Conservation (phyloP, 805 yeast genomes). For the Wickerhamomyces ciferrii region DNA sequence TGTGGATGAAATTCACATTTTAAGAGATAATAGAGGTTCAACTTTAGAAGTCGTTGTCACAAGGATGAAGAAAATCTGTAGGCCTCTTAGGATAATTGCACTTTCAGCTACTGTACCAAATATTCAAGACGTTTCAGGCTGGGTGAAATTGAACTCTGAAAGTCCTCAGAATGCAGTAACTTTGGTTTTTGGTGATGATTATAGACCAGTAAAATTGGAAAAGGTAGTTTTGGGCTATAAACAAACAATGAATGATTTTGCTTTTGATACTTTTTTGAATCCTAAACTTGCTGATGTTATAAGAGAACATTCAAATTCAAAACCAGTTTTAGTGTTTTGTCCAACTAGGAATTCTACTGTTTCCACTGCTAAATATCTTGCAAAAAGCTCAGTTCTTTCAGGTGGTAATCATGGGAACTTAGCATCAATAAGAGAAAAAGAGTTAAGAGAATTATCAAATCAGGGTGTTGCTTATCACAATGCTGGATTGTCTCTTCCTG, state of each 20-base stretch:
- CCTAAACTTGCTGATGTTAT: slow-evolving; percentile 35
- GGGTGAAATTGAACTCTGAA: slow-evolving; percentile 30
- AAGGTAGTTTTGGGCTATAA: slow-evolving; percentile 39
- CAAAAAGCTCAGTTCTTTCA: slow-evolving; percentile 9
- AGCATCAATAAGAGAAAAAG: slow-evolving; percentile 20
- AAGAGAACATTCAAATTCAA: slow-evolving; percentile 29
- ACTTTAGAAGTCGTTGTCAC: slow-evolving; percentile 42
- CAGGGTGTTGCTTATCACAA: slow-evolving; percentile 51
- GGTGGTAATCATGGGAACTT: not conserved
- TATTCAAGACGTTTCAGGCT: slow-evolving; percentile 38
- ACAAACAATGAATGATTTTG: slow-evolving; percentile 37
- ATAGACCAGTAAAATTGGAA: slow-evolving; percentile 37
- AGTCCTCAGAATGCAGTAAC: slow-evolving; percentile 26
- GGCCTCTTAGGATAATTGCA: slow-evolving; percentile 35
- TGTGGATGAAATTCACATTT: slow-evolving; percentile 42
- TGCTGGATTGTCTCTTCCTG: slow-evolving; percentile 48
- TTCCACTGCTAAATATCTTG: slow-evolving; percentile 38
- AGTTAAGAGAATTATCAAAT: slow-evolving; percentile 17
- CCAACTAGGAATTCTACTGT: slow-evolving; percentile 45
- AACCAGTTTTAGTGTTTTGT: slow-evolving; percentile 47
- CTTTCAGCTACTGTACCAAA: slow-evolving; percentile 53
- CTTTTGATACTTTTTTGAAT: slow-evolving; percentile 40
- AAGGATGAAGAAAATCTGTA: slow-evolving; percentile 37
- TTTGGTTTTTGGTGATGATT: slow-evolving; percentile 40
- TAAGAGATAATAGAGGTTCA: slow-evolving; percentile 43